Evolutionary conservation across 441 rosid genomes (phyloP), one percentile per base, ranked within the genome.

Genomic region (Erodium trifolium): DNA sequence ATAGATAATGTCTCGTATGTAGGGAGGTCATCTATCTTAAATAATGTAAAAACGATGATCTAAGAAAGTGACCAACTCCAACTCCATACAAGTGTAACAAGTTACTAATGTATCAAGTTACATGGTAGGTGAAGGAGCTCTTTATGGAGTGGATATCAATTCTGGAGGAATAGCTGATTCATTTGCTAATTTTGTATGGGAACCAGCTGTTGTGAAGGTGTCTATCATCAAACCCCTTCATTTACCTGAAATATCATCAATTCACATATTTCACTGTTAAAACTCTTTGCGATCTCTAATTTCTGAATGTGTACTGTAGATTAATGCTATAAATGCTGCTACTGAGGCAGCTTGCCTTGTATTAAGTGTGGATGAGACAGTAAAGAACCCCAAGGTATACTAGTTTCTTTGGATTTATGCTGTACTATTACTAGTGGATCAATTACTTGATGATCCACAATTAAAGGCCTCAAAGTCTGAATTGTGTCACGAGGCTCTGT

Each of bases 311-410:
- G 65, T 72, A 27, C 66, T 72, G 70, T 84, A 95, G 99, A 89
- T 92, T 53, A 95, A 92, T 79, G 98, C 99, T 19, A 88, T 95
- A 78, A 95, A 89, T 77, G 99, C 98, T 72, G 99, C 99, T 17
- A 86, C 98, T 31, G 99, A 95, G 83, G 99, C 99, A 39, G 92
- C 99, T 43, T 95, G 99, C 83, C 95, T 95, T 51, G 76, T 95
- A 73, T 77, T 95, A 74, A 87, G 98, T 68, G 98, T 95, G 76
- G 99, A 92, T 17, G 99, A 95, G 84, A 92, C 98, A 17, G 93
- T 95, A 23, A 92, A 92, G 85, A 95, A 95, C 82, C 98, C 99
- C 1, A 95, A 95, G 97, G 99, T 94, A 83, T 70, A 31, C 18
- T 34, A 13, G 70, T 63, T 17, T 17, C 29, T 62, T 7, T 31